Percentiles rank a stretch among this genome's conserved stretches.
Evolutionary conservation across 108 stramenopile species (phyloP).

Genomic region (Nitzschia sp.): DNA sequence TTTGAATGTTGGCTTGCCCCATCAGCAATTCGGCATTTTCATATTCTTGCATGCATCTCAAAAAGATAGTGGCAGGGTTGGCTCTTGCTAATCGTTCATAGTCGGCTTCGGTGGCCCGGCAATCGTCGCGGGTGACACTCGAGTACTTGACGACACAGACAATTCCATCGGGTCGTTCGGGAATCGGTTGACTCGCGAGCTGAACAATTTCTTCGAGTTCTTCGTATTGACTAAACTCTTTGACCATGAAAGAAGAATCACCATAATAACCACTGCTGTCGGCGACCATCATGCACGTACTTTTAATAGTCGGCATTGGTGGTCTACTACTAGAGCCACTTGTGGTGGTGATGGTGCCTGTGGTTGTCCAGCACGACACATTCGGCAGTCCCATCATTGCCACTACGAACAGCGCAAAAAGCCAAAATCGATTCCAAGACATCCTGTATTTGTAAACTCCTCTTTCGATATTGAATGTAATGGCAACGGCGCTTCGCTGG

Average conservation of each 20-base stretch:
- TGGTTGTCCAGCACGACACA: too few species aligned
- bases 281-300: constrained; percentile 19
- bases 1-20: constrained; percentile 41
- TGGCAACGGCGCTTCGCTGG: too few species aligned
- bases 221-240: constrained; percentile 54
- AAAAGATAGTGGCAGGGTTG: constrained; percentile 64
- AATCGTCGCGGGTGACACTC: constrained; percentile 27
- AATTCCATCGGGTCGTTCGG: constrained; percentile 75
- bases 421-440: too few species aligned
- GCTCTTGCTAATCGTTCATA: constrained; percentile 62
- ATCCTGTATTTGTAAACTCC: too few species aligned
- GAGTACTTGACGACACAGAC: constrained; percentile 66
- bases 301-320: too few species aligned
- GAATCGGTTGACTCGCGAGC: constrained; percentile 52
- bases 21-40: constrained; percentile 54
- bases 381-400: too few species aligned
- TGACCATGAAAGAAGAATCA: constrained; percentile 50
- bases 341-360: too few species aligned
- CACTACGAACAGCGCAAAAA: too few species aligned
- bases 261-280: constrained; percentile 33
- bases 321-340: too few species aligned
- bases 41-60: constrained; percentile 66
- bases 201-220: constrained; percentile 68
- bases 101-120: constrained; percentile 58
- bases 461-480: too few species aligned